Conservation (phyloP, 73 alveolate species). For the Symbiodinium natans region DNA sequence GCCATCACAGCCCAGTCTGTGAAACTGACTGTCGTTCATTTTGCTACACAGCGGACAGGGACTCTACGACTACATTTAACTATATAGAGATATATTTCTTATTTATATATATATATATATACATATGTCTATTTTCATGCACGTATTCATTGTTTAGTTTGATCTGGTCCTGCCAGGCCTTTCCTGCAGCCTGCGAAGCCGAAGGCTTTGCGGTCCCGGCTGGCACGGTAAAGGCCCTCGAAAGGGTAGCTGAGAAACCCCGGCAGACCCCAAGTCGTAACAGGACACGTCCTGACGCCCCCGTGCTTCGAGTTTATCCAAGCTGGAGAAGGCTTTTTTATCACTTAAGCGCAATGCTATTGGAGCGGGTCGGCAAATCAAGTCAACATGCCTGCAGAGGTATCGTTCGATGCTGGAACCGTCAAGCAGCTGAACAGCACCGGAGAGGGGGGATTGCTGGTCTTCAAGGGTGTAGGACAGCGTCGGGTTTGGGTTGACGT, state of each 20-base stretch:
- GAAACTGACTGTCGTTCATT: no score
- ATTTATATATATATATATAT: no score
- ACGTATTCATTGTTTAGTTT: no score
- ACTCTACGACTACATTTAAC: no score
- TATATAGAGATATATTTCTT: no score
- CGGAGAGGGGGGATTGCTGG: neutral
- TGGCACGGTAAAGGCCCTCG: constrained; percentile 49
- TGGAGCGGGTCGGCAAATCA: neutral
- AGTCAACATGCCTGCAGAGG: neutral
- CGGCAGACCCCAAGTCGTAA: neutral
- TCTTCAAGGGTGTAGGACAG: neutral
- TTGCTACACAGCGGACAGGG: no score
- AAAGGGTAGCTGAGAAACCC: no score
- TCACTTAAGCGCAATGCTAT: neutral
- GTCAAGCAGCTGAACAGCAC: constrained; percentile 6
- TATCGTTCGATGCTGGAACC: constrained; percentile 57
- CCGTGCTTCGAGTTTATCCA: neutral
- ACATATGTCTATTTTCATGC: no score
- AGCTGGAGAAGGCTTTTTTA: no score
- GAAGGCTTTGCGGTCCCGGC: constrained; percentile 87
- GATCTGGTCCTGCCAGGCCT: neutral
- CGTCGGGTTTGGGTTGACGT: neutral
- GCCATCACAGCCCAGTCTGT: no score
- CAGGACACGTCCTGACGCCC: neutral
- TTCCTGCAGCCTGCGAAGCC: constrained; percentile 76